Base-by-base conservation (phyloP, 1,284 basidiomycete species). In the Filobasidium uniguttulatum region DNA sequence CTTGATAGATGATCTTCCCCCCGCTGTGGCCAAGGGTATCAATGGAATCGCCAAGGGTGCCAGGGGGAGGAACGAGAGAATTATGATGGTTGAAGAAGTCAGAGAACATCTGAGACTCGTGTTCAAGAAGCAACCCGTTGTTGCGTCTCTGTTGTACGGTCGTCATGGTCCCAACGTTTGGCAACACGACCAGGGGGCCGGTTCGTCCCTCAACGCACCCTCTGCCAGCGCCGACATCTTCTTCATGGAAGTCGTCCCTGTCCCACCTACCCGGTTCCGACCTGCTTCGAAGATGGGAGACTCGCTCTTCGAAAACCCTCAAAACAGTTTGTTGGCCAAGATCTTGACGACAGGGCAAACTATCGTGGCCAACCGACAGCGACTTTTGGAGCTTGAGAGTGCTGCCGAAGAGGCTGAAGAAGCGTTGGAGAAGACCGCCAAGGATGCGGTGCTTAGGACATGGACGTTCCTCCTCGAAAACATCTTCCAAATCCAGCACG, bases 241-340 rank as follows among this genome's bases (percentile, higher is more conserved):
- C 71, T 99, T 99, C 75, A 75, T 98, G 73, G 86, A 93, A 33
- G 89, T 86, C 48, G 66, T 99, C 28, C 80, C 88, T 26, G 85
- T 98, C 30, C 79, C 91, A 20, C 94, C 94, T 20, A 94, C 89
- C 7, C 84, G 93, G 37, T 99, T 97, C 75, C 81, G 94, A 38
- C 94, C 94, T 1, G 85, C 94, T 2, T 80, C 87, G 14, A 84
- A 82, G 62, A 81, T 98, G 83, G 87, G 83, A 48, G 94, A 94
- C 56, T 82, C 80, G 55, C 75, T 93, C 1, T 96, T 97, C 63
- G 94, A 99, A 65, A 91, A 97, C 68, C 80, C 90, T 1, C 93
- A 98, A 62, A 99, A 98, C 67, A 85, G 90, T 62, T 78, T 97
- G n/a, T 74, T 99, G 44, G 76, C 85, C 29, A 83, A 79, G 60